Evolutionary conservation across 257 asterid species (phyloP).

Genomic region (Ocimum tenuiflorum): DNA sequence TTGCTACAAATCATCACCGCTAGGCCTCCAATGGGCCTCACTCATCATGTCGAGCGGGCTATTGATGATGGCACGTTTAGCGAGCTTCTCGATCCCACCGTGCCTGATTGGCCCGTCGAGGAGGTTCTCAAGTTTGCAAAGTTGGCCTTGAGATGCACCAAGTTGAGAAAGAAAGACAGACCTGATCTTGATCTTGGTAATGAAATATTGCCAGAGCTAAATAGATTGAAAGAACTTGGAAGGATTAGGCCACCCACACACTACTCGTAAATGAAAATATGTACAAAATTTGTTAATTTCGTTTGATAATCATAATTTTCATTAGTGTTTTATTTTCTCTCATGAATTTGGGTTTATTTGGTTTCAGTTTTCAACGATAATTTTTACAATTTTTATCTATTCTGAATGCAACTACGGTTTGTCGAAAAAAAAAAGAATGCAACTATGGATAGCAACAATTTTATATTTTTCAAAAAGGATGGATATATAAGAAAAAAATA

Average conservation of each 20-base stretch:
- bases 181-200: slow-evolving; percentile 65
- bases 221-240: slow-evolving; percentile 44
- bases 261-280: neutral
- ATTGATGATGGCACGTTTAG: slow-evolving; percentile 44
- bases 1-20: slow-evolving; percentile 70
- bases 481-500: neutral
- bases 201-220: slow-evolving; percentile 58
- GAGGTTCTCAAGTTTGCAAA: slow-evolving; percentile 45
- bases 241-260: slow-evolving; percentile 16
- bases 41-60: slow-evolving; percentile 57
- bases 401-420: too few relatives aligned
- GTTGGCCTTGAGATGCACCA: slow-evolving; percentile 53
- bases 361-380: too few relatives aligned
- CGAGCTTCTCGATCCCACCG: slow-evolving; percentile 62
- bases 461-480: too few relatives aligned
- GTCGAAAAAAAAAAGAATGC: too few relatives aligned
- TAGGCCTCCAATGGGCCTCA: slow-evolving; percentile 76
- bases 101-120: slow-evolving; percentile 65
- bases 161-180: slow-evolving; percentile 61
- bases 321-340: too few relatives aligned
- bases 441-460: too few relatives aligned
- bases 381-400: too few relatives aligned
- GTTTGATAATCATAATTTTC: too few relatives aligned
- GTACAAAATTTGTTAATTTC: neutral
- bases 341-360: too few relatives aligned